Conservation (phyloP, 2,329 filamentous ascomycete species). For the Colletotrichum spinosum region DNA sequence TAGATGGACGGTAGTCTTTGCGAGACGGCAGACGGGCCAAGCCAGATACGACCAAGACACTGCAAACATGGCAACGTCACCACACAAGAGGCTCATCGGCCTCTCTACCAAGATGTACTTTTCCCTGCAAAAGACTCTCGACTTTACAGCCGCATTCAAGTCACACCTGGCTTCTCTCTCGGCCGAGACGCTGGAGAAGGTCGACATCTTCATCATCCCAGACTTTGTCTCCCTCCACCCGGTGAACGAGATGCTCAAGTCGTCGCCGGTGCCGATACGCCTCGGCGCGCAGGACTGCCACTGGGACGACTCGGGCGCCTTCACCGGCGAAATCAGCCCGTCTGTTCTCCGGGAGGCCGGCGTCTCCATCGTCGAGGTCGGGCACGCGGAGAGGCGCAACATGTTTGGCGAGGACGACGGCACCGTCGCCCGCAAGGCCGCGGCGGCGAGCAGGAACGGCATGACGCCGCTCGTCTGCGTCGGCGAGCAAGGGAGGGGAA, state of each 20-base stretch:
- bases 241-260: conserved; percentile 59
- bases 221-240: conserved; percentile 78
- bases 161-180: conserved; percentile 55
- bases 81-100: conserved; percentile 71
- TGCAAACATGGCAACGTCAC: conserved; percentile 15
- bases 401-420: conserved; percentile 82
- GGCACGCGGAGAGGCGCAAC: conserved; percentile 81
- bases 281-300: conserved; percentile 81
- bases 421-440: conserved; percentile 75
- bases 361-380: conserved; percentile 79
- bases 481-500: conserved; percentile 71
- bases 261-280: conserved; percentile 62
- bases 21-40: background rate
- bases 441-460: conserved; percentile 74
- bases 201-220: conserved; percentile 82
- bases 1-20: background rate
- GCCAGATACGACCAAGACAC: background rate
- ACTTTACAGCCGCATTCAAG: conserved; percentile 65
- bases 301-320: conserved; percentile 77
- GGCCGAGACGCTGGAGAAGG: conserved; percentile 36
- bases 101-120: conserved; percentile 88
- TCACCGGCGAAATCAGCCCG: conserved; percentile 83
- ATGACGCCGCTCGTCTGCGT: conserved; percentile 85
- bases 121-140: conserved; percentile 70
- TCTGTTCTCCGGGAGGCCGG: conserved; percentile 74